phyloP scores from a whole-genome alignment of 768 basidiomycete genomes.

The Suillus sp. region DNA sequence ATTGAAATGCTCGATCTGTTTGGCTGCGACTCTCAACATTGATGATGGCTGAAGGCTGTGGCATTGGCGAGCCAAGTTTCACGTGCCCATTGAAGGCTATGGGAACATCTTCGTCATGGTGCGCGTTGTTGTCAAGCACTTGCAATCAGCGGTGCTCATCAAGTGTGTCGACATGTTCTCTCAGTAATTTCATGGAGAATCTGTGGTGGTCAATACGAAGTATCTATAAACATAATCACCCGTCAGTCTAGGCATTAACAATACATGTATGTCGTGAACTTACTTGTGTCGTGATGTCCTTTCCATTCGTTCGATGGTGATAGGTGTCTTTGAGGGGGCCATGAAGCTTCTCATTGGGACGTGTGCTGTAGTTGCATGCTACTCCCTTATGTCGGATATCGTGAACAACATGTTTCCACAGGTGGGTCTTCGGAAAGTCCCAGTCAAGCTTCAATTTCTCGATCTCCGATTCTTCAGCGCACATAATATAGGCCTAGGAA shows the following conservation, averaged over 20 bases:
- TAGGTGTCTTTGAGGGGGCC: constrained; percentile 31
- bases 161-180: constrained; percentile 3
- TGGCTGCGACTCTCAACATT: neutral
- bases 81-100: neutral
- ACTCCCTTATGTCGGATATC: constrained; percentile 38
- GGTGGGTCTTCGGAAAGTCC: constrained; percentile 40
- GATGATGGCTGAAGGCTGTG: neutral
- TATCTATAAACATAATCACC: constrained; percentile 7
- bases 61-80: constrained; percentile 4
- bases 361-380: constrained; percentile 34
- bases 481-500: constrained; percentile 5
- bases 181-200: constrained; percentile 10
- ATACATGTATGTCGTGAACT: neutral
- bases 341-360: constrained; percentile 36
- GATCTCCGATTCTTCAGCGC: neutral
- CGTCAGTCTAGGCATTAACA: neutral
- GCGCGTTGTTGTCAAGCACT: constrained; percentile 11
- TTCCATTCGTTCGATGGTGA: constrained; percentile 34
- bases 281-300: constrained; percentile 36
- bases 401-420: constrained; percentile 33
- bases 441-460: constrained; percentile 30
- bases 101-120: neutral
- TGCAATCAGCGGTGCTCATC: constrained; percentile 20
- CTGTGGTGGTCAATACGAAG: constrained; percentile 18
- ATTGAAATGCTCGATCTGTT: neutral